Base-by-base conservation (phyloP, 768 basidiomycete species). In the Podaxis sp. region DNA sequence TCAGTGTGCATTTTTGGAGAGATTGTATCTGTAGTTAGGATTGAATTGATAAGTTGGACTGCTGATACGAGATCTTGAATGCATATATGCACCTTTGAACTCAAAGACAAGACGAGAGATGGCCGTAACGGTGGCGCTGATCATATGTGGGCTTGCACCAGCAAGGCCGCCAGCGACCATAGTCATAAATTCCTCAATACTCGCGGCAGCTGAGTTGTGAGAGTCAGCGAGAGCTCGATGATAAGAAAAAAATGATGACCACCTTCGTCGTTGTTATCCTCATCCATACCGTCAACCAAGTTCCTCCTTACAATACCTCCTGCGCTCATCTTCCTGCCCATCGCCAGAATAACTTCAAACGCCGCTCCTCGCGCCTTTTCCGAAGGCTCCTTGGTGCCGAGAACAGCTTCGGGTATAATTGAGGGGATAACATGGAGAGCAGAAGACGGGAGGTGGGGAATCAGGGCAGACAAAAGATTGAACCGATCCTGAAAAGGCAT, bases 131-230 rank as follows among this genome's bases (percentile, higher is more conserved):
- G 94, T 93, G 1, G 97, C 97, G 70, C 95, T 96, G 73, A 99
- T 96, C 95, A 97, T 99, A 72, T 99, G 97, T 0, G 96, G 95
- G 11, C 87, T 92, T 13, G 91, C 89, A 22, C 94, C 96, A 8
- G 95, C 95, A 52, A 99, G 77, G 62, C 97, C 97, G 67, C 95
- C 96, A 40, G 93, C 93, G 30, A 98, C 80, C 96, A 99, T 99
- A 2, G 92, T 99, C 78, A 99, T 81, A 72, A 92, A 99, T 72
- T 99, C 97, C 67, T 94, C 88, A 50, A 96, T 82, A 69, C 74
- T 92, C 0, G 95, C 96, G 57, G 77, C 76, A 57, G 86, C 91
- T 77, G 51, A 10, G 54, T 30, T 60, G 52, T 55, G 7, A 65
- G 60, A 51, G 30, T 8, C 15, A 50, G 22, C 40, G 62, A 52